Conservation (phyloP, 2,329 filamentous ascomycete genomes). For the Podosphaera xanthii region DNA sequence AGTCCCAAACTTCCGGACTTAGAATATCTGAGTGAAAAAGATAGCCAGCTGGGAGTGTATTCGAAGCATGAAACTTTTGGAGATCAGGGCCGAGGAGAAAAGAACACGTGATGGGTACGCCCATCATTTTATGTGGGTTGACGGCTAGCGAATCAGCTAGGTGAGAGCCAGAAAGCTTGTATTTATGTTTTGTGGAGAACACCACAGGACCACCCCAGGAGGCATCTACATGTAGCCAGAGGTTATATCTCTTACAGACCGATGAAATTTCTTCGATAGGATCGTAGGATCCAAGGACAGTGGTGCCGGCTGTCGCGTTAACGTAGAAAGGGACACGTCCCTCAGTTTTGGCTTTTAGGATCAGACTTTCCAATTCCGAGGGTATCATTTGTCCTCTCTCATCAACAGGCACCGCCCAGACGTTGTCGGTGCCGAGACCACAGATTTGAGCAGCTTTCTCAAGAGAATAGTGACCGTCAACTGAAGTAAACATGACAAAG, state of each 20-base stretch:
- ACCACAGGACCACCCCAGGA: constrained; percentile 74
- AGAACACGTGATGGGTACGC: constrained; percentile 71
- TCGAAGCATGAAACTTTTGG: constrained; percentile 54
- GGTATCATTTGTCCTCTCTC: constrained; percentile 47
- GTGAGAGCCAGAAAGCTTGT: constrained; percentile 46
- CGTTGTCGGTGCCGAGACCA: constrained; percentile 55
- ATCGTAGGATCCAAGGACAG: constrained; percentile 76
- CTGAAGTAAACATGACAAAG: constrained; percentile 72
- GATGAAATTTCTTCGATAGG: constrained; percentile 46
- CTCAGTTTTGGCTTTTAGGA: constrained; percentile 35
- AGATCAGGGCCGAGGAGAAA: constrained; percentile 67
- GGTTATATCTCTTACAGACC: constrained; percentile 44
- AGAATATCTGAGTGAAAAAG: constrained; percentile 44
- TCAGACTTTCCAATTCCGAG: constrained; percentile 35
- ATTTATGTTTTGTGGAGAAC: constrained; percentile 42
- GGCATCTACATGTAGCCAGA: constrained; percentile 89
- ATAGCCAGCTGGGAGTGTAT: constrained; percentile 72
- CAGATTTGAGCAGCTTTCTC: constrained; percentile 87
- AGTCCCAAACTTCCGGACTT: constrained; percentile 48
- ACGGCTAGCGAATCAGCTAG: constrained; percentile 65
- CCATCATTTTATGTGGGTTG: constrained; percentile 96
- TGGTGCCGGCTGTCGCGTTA: constrained; percentile 87
- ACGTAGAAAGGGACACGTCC: constrained; percentile 80
- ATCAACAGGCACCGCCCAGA: constrained; percentile 57
- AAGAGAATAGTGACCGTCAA: constrained; percentile 81